These are phyloP conservation scores for Trametes pubescens DNA, from an alignment of 1,284 basidiomycete species.

Conservation along the genomic window DNA sequence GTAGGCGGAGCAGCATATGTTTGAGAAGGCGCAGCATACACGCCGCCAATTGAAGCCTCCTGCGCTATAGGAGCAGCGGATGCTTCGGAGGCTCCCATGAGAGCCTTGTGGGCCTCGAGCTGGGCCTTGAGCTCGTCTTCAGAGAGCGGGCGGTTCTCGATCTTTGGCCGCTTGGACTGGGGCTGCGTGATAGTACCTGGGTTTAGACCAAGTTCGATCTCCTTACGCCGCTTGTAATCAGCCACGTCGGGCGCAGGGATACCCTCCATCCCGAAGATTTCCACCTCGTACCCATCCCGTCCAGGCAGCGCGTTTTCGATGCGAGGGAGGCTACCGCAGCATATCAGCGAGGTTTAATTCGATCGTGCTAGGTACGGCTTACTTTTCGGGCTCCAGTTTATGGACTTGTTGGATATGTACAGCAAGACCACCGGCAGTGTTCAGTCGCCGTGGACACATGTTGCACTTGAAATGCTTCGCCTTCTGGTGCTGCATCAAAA, in stretches of 20 bases:
- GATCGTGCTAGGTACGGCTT: slow-evolving; percentile 40
- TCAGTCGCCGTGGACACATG: slow-evolving; percentile 93
- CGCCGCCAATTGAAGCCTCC: slow-evolving; percentile 54
- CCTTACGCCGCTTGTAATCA: slow-evolving; percentile 94
- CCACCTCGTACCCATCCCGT: slow-evolving; percentile 97
- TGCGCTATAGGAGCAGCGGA: slow-evolving; percentile 48
- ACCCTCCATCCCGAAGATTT: slow-evolving; percentile 99
- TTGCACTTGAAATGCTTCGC: slow-evolving; percentile 99
- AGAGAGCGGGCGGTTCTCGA: slow-evolving; percentile 82
- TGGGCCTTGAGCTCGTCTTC: slow-evolving; percentile 89
- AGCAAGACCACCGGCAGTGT: slow-evolving; percentile 97
- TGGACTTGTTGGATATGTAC: slow-evolving; percentile 99
- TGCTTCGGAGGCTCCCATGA: slow-evolving; percentile 78
- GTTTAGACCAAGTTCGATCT: slow-evolving; percentile 88
- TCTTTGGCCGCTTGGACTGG: slow-evolving; percentile 82
- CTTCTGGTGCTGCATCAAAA: slow-evolving; percentile 98
- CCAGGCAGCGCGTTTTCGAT: slow-evolving; percentile 97
- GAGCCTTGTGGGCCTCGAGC: slow-evolving; percentile 88
- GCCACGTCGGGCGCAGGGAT: slow-evolving; percentile 94
- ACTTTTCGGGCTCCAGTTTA: slow-evolving; percentile 97
- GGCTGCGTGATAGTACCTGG: slow-evolving; percentile 83
- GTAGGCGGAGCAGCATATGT: slow-evolving; percentile 67
- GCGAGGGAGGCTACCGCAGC: slow-evolving; percentile 64
- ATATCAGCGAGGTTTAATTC: slow-evolving; percentile 7
- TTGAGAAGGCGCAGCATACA: slow-evolving; percentile 75